Evolutionary conservation across 2,329 filamentous ascomycete species (phyloP).

Genomic region (Beauveria pseudobassiana): DNA sequence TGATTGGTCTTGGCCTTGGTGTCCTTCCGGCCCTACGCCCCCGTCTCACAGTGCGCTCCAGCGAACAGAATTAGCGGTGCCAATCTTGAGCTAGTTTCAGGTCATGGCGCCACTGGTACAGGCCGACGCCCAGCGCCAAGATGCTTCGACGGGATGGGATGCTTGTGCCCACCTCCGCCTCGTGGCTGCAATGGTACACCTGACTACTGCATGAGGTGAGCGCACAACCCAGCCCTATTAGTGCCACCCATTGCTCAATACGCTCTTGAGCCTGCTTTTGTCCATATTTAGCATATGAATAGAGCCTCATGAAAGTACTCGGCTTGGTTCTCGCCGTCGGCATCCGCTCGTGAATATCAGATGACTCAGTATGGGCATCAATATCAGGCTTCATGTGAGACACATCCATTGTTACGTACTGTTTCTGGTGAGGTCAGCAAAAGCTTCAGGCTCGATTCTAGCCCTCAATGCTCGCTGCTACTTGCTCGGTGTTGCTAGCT

Average conservation of each 20-base stretch:
- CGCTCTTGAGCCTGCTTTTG: neutral
- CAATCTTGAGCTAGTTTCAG: slow-evolving; percentile 8
- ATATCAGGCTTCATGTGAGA: neutral
- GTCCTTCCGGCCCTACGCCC: slow-evolving; percentile 4
- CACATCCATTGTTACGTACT: neutral
- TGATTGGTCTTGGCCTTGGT: neutral
- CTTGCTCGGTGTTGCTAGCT: neutral
- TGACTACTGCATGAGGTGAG: too few species aligned
- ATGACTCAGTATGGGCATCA: neutral
- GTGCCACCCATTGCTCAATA: too few species aligned
- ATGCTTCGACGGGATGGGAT: neutral
- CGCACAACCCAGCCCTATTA: too few species aligned
- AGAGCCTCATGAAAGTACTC: neutral
- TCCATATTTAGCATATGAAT: neutral
- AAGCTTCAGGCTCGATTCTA: neutral
- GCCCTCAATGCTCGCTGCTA: neutral
- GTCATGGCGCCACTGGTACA: slow-evolving; percentile 3
- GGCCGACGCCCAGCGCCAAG: neutral
- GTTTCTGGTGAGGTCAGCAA: neutral
- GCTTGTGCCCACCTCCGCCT: neutral
- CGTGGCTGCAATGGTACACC: neutral
- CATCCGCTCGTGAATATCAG: neutral
- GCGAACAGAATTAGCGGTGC: neutral
- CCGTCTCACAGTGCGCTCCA: neutral
- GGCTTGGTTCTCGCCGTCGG: neutral